phyloP scores from a whole-genome alignment of 768 basidiomycete genomes.

The Myochromella boudieri region DNA sequence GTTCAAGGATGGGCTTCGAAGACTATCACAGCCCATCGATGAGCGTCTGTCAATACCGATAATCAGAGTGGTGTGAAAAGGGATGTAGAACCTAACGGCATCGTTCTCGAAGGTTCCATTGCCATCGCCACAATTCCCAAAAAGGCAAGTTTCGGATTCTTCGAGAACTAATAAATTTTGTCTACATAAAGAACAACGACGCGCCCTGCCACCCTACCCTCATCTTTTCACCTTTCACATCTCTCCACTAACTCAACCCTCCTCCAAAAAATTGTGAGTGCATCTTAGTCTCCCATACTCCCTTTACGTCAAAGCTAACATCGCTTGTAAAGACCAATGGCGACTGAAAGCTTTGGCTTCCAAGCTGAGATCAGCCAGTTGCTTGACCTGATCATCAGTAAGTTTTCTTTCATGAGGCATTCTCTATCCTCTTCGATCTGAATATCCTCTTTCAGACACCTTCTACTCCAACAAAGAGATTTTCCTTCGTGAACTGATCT shows the following conservation, averaged over 20 bases:
- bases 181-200: conserved; percentile 33
- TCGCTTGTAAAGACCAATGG: conserved; percentile 44
- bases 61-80: too few species aligned
- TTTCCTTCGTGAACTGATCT: conserved; percentile 98
- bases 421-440: conserved; percentile 4
- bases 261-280: conserved; percentile 18
- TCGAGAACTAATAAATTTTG: conserved; percentile 43
- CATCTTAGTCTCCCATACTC: neutral
- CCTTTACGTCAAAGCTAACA: conserved; percentile 9
- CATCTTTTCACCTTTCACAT: conserved; percentile 23
- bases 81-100: too few species aligned
- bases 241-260: conserved; percentile 13
- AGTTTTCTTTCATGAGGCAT: conserved; percentile 27
- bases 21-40: too few species aligned
- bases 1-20: too few species aligned
- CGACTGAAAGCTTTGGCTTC: conserved; percentile 90
- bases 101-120: conserved; percentile 47
- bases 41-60: too few species aligned
- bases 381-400: conserved; percentile 98
- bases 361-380: conserved; percentile 99
- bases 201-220: conserved; percentile 23
- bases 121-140: conserved; percentile 28
- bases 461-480: conserved; percentile 99
- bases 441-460: conserved; percentile 61
- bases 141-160: conserved; percentile 49